Evolutionary conservation across 2,329 filamentous ascomycete species (phyloP), one percentile per base, ranked within the genome.

Genomic region (Chalara sp.): DNA sequence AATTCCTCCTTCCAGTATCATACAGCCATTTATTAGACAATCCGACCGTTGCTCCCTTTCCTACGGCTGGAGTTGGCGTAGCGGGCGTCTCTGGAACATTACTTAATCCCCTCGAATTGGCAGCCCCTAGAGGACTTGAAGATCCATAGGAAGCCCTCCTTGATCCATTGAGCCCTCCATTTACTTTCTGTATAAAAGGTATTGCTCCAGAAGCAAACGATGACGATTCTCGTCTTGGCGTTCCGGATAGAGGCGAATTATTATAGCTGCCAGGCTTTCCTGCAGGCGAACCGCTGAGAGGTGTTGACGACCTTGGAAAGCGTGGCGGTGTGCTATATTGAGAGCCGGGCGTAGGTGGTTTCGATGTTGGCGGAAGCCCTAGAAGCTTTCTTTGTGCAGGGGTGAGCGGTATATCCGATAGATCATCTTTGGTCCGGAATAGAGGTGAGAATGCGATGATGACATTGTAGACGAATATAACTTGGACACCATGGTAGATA

Each of bases 1-100:
- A 63, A 48, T 59, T 65, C 41, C 62, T 64, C 45, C 83, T 73
- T 61, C 87, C 86, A 70, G 84, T 88, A 68, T 96, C 89, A 65
- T 96, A 97, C 53, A 96, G 69, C 92, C 92, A 97, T 71, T 93
- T 95, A 72, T 83, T 96, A 69, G 92, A 96, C 64, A 96, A 65
- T 1, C 83, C 83, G 48, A 95, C 81, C 58, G 81, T 90, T 41
- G 84, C 83, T 51, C 82, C 79, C 71, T 86, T 89, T 37, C 78
- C 76, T 5, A 74, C 70, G 5, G 71, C 71, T 1, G 88, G 87
- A 56, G 83, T 91, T 1, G 87, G 87, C 13, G 85, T 84, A 11
- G 78, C 75, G 1, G 85, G 81, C 1, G 70, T 71, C n/a, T 80
- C 80, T 21, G 73, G 52, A 67, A 68, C 50, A 62, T 60, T 58